Evolutionary conservation across 441 rosid species (phyloP).

Genomic region (Gossypium trilobum): DNA sequence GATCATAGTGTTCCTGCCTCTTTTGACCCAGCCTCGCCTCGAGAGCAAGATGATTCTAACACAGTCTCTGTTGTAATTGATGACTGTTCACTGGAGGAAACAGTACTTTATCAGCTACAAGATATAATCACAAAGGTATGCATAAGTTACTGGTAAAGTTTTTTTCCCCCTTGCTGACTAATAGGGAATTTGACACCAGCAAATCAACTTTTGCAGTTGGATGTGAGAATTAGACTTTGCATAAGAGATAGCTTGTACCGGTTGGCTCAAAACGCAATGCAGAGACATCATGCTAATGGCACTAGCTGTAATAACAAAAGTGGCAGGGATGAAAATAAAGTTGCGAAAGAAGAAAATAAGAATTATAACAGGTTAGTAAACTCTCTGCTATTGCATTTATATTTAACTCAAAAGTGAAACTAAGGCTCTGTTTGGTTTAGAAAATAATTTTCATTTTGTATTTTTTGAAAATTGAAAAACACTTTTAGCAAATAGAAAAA

Average conservation of each 20-base stretch:
- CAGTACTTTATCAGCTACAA: slow-evolving; percentile 57
- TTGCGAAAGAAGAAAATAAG: slow-evolving; percentile 33
- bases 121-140: slow-evolving; percentile 71
- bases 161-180: slow-evolving; percentile 22
- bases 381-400: slow-evolving; percentile 7
- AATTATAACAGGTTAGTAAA: slow-evolving; percentile 41
- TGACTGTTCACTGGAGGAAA: slow-evolving; percentile 45
- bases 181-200: slow-evolving; percentile 17
- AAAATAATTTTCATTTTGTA: neutral
- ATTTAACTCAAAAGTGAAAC: neutral
- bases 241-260: slow-evolving; percentile 95
- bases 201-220: slow-evolving; percentile 53
- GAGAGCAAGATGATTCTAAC: slow-evolving; percentile 52
- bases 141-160: slow-evolving; percentile 11
- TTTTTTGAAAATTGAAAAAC: neutral
- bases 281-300: slow-evolving; percentile 56
- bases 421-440: neutral
- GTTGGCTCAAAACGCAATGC: slow-evolving; percentile 74
- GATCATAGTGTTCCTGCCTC: slow-evolving; percentile 40
- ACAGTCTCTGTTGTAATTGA: slow-evolving; percentile 32
- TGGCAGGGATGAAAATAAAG: slow-evolving; percentile 46
- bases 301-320: slow-evolving; percentile 42
- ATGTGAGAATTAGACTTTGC: slow-evolving; percentile 57
- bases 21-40: slow-evolving; percentile 44
- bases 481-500: neutral